phyloP scores from a whole-genome alignment of 208 protist genomes.

The Acanthamoeba triangularis region DNA sequence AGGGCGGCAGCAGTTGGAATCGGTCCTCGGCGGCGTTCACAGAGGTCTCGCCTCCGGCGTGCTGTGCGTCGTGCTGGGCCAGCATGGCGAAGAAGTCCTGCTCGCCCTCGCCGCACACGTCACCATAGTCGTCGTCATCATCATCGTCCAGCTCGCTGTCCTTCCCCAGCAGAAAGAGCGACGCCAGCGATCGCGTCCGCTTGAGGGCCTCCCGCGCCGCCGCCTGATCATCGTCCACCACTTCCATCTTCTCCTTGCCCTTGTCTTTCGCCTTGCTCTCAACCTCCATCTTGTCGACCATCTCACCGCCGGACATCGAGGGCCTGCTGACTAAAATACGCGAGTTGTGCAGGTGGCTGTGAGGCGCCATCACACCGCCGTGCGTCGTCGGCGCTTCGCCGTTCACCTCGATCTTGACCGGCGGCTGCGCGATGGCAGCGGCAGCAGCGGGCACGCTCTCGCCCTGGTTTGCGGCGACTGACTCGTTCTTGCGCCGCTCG shows the following conservation, averaged over 20 bases:
- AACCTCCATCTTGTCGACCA: neutral
- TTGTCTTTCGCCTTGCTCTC: neutral
- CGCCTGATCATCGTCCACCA: neutral
- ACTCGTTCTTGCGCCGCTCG: neutral
- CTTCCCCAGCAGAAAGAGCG: neutral
- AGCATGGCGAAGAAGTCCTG: constrained; percentile 15
- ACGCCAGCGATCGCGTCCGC: neutral
- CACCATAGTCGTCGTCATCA: neutral
- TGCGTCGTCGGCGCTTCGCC: neutral
- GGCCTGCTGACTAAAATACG: neutral
- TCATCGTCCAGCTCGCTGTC: neutral
- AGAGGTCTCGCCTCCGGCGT: neutral
- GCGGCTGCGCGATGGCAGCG: too few relatives aligned
- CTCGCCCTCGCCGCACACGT: neutral
- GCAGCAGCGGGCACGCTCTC: neutral
- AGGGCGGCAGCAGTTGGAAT: neutral
- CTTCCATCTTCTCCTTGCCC: neutral
- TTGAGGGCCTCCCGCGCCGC: neutral
- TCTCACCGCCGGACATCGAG: too few relatives aligned
- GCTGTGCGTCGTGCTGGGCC: neutral
- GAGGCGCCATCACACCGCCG: neutral
- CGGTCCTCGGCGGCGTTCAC: neutral
- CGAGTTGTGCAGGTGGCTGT: neutral
- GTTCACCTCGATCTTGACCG: neutral
- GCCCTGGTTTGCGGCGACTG: neutral